phyloP scores from a whole-genome alignment of 169 alveolate species.

The Besnoitia besnoiti region DNA sequence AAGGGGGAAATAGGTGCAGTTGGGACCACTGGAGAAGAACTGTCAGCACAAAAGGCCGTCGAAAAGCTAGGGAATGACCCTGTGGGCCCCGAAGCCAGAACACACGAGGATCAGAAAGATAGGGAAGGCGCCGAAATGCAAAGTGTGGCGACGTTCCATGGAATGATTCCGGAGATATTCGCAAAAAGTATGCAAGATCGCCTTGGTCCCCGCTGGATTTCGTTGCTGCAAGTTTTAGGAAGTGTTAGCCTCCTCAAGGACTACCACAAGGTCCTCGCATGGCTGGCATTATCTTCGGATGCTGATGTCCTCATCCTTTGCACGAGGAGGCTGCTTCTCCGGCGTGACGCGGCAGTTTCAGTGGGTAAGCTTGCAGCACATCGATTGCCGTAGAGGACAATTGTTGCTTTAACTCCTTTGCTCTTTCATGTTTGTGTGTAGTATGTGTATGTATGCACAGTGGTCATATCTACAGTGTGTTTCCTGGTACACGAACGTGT shows the following conservation, averaged over 20 bases:
- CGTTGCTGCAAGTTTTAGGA: not conserved
- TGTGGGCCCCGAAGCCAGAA: not conserved
- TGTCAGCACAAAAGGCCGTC: too few species aligned
- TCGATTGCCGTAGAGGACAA: not conserved
- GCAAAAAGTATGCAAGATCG: not conserved
- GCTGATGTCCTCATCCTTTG: not conserved
- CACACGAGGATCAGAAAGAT: not conserved
- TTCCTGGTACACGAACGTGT: too few species aligned
- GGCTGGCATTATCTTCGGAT: not conserved
- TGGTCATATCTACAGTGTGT: too few species aligned
- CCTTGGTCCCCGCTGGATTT: conserved; percentile 23
- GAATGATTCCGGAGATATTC: conserved; percentile 1
- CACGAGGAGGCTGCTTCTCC: not conserved
- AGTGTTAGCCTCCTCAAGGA: conserved; percentile 3
- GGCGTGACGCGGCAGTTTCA: not conserved
- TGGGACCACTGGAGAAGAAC: too few species aligned
- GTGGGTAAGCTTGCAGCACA: not conserved
- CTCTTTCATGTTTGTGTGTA: not conserved
- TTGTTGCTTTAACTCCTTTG: not conserved
- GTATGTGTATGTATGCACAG: not conserved
- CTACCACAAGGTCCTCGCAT: not conserved
- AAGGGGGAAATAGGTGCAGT: too few species aligned
- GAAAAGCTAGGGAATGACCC: not conserved
- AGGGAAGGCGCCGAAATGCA: not conserved
- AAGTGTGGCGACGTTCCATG: conserved; percentile 2